phyloP scores from a whole-genome alignment of 371 early-diverging fungal genomes.

The Mucor irregularis region DNA sequence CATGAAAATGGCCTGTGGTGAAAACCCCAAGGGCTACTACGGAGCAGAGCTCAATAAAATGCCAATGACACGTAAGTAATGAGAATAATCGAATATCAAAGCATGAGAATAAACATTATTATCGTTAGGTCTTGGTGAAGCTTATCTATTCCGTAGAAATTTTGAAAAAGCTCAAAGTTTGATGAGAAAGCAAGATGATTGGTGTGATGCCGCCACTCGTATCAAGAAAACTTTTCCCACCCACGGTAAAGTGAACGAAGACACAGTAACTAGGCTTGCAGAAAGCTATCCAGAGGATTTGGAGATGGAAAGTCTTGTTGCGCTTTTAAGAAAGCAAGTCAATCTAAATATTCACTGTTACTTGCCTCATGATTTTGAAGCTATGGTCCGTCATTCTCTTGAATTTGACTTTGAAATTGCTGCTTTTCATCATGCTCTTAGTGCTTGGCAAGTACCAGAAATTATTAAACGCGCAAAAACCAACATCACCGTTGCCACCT shows the following conservation, averaged over 20 bases:
- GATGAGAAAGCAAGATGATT: conserved; percentile 68
- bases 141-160: conserved; percentile 64
- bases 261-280: conserved; percentile 26
- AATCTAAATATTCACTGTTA: conserved; percentile 63
- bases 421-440: conserved; percentile 70
- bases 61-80: conserved; percentile 44
- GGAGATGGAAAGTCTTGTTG: conserved; percentile 50
- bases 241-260: conserved; percentile 14
- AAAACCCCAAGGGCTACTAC: conserved; percentile 71
- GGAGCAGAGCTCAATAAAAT: conserved; percentile 31
- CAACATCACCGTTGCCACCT: conserved; percentile 73
- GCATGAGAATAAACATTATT: background rate
- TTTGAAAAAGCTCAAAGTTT: conserved; percentile 67
- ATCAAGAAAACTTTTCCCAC: conserved; percentile 27
- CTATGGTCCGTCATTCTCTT: conserved; percentile 59
- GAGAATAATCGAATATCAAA: background rate
- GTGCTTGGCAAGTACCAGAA: conserved; percentile 64
- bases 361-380: conserved; percentile 56
- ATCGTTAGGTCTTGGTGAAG: conserved; percentile 68
- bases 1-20: conserved; percentile 90
- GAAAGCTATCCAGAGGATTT: conserved; percentile 57
- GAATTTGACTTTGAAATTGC: conserved; percentile 67
- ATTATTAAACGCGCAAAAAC: conserved; percentile 50
- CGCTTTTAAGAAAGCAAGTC: conserved; percentile 57
- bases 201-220: conserved; percentile 69